Evolutionary conservation across 106 monocot species (phyloP), one percentile per base, ranked within the genome.

Genomic region (Triglochin maritima): DNA sequence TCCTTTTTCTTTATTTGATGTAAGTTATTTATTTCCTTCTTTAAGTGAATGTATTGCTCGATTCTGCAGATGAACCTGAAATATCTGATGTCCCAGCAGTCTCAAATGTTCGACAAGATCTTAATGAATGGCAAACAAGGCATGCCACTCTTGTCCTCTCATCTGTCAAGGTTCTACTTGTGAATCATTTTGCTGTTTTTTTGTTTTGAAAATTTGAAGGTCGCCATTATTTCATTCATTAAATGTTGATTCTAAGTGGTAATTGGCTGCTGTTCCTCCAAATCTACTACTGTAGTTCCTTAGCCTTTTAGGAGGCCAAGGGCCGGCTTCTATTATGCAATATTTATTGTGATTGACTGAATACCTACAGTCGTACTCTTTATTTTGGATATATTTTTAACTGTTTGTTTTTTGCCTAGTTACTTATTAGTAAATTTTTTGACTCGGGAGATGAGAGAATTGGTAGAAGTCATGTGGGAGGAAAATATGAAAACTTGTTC

Each of bases 91-190:
- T 79, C n/a, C 76, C 81, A 0, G 77, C 83, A 4, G 79, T 84
- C 46, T 88, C 88, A 12, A 98, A 92, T 73, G 82, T 98, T 42
- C 69, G 98, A 49, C 86, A 88, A 69, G 92, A 92, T 83, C 91
- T 98, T 47, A 98, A 79, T 61, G 82, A 89, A 76, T 92, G 98
- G 98, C 88, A 98, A 86, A 82, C 98, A 59, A 84, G 52, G 41
- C 92, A 98, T 81, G 98, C 88, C 14, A 90, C 84, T 7, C 83
- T 98, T 68, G 80, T 98, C 79, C 98, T 98, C 54, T 89, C 98
- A 0, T 45, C 81, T 53, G 85, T 87, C 59, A 88, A 98, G 88
- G 98, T 98, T 64, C 7, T 4, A 16, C 14, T 17, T 14, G 9
- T 17, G 15, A 6, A 59, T 16, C 41, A 7, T 13, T 1, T 6